Base-by-base conservation (phyloP, 805 yeast species). In the Metschnikowia kunwiensis region DNA sequence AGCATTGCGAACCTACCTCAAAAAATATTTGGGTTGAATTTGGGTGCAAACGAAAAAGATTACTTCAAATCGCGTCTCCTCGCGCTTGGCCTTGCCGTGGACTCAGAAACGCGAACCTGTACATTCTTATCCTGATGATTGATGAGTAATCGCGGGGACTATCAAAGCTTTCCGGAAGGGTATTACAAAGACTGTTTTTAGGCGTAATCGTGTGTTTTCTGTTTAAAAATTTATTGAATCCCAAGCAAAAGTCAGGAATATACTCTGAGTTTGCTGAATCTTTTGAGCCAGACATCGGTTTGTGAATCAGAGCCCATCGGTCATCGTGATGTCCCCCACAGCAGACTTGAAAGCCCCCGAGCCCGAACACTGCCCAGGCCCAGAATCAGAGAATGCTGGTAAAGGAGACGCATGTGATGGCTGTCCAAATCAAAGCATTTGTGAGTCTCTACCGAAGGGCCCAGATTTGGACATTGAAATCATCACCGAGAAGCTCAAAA, bases 331-430 rank as follows among this genome's bases (percentile, higher is more conserved):
- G 37, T 19, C 37, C 17, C 38, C 37, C 13, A 14, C 57, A 5
- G 44, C 46, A 14, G 32, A 53, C 27, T 51, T 65, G 16, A 48
- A 70, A 37, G 86, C 80, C 0, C 88, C 93, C 0, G 94, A 83
- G 53, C 97, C 98, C 1, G 97, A 88, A 55, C 97, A 93, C 60
- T 93, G 99, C 65, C 98, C 98, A 0, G 99, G 98, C 1, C 95
- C 97, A 1, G 96, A 91, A 55, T 82, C 95, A 2, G 97, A 88
- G 49, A 62, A 65, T 35, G 98, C 99, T 2, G 99, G 99, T 6
- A 78, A 83, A 51, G 89, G 86, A 3, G 96, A 86, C 54, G 95
- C 97, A 9, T 93, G 99, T 57, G 74, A 67, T 7, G 96, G 97
- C 8, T 93, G 99, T 65, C 94, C 97, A 11, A 93, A 93, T 62